Evolutionary conservation across 1,284 basidiomycete genomes (phyloP).

Genomic region (Trametes versicolor): DNA sequence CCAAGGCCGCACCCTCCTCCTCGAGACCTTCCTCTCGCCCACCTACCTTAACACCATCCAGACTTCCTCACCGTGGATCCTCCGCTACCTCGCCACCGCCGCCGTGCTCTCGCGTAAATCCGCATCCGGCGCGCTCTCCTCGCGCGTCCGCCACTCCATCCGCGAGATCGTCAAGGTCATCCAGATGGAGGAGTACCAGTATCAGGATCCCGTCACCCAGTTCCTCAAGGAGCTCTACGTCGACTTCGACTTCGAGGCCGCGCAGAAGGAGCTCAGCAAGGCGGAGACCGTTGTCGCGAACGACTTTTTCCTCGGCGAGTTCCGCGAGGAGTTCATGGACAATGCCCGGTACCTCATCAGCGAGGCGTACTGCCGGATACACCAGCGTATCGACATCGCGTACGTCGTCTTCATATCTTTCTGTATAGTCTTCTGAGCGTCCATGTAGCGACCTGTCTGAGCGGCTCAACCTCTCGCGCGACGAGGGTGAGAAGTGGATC

Average conservation of each 20-base stretch:
- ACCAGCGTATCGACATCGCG: conserved; percentile 96
- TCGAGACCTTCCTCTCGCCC: conserved; percentile 96
- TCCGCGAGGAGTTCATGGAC: conserved; percentile 94
- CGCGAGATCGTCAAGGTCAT: conserved; percentile 92
- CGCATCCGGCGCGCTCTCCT: conserved; percentile 55
- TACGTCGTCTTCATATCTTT: conserved; percentile 51
- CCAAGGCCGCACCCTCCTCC: conserved; percentile 90
- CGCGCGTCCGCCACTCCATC: conserved; percentile 85
- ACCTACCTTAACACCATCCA: conserved; percentile 99
- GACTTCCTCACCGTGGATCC: conserved; percentile 93
- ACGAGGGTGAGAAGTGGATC: conserved; percentile 99
- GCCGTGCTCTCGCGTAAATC: conserved; percentile 90
- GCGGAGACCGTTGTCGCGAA: conserved; percentile 88
- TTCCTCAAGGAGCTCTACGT: conserved; percentile 95
- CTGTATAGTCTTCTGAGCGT: conserved; percentile 13
- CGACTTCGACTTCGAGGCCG: conserved; percentile 92
- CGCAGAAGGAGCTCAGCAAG: conserved; percentile 83
- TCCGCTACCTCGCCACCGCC: conserved; percentile 94
- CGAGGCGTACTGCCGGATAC: conserved; percentile 98
- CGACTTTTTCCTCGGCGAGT: conserved; percentile 95
- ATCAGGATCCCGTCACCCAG: conserved; percentile 91
- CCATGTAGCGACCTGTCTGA: conserved; percentile 84
- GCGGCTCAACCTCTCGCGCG: conserved; percentile 89
- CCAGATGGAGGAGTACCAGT: conserved; percentile 94
- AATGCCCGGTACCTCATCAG: conserved; percentile 95